Conservation (phyloP, 2,329 filamentous ascomycete genomes). For the Aotearoamyces nothofagi region DNA sequence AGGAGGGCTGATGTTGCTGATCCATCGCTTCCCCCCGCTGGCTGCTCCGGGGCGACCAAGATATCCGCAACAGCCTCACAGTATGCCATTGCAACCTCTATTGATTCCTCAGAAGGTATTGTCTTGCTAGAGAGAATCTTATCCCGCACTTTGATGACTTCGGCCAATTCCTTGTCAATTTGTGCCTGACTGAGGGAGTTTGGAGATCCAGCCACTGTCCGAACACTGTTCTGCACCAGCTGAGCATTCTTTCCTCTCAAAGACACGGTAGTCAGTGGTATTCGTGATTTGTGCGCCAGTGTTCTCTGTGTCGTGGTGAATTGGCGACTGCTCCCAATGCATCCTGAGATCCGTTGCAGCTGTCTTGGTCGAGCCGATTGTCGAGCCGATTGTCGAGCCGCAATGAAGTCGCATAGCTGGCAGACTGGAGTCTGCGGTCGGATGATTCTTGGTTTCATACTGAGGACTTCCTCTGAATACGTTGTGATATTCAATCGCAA, state of each 20-base stretch:
- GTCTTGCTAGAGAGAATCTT: slow-evolving; percentile 9
- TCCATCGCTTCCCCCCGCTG: slow-evolving; percentile 7
- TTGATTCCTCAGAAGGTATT: slow-evolving; percentile 13
- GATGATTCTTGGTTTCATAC: slow-evolving; percentile 25
- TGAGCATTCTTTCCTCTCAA: too few species aligned
- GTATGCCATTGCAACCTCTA: slow-evolving; percentile 6
- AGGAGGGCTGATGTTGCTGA: slow-evolving; percentile 38
- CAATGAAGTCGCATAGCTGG: slow-evolving; percentile 26
- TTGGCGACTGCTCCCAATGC: slow-evolving; percentile 5
- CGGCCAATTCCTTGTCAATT: slow-evolving; percentile 9
- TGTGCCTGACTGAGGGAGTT: not conserved
- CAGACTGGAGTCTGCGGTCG: slow-evolving; percentile 23
- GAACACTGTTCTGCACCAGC: too few species aligned
- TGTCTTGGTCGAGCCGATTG: too few species aligned
- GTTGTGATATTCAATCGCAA: too few species aligned
- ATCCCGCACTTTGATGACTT: slow-evolving; percentile 9
- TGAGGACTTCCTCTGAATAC: too few species aligned
- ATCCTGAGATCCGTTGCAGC: too few species aligned
- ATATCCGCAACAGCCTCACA: slow-evolving; percentile 13
- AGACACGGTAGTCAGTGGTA: too few species aligned
- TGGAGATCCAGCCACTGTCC: too few species aligned
- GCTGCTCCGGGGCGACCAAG: slow-evolving; percentile 10
- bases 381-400: slow-evolving; percentile 5
- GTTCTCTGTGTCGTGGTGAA: slow-evolving; percentile 10
- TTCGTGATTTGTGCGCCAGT: slow-evolving; percentile 4